Base-by-base conservation (phyloP, 2,329 filamentous ascomycete genomes). In the Myriosclerotinia curreyana region DNA sequence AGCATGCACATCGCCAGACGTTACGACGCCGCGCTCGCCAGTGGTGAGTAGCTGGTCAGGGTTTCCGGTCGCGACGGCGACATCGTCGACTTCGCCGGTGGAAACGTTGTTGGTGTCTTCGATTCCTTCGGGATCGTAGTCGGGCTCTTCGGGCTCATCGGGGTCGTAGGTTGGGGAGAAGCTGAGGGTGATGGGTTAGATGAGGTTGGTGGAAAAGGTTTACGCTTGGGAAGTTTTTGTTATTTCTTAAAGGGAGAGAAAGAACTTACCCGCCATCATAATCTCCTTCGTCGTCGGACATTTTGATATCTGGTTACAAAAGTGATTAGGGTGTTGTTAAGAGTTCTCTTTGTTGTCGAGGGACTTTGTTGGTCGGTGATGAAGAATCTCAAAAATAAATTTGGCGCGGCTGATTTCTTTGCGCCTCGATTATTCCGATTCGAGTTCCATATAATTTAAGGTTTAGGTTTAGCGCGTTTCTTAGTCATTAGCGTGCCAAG, bases 241-340 rank as follows among this genome's bases (percentile, higher is more conserved):
- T 17, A 6, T 22, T 36, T 46, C n/a, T 49, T 2, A 34, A 5
- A 38, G 31, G 3, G n/a, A 22, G 20, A 53, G 15, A 28, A 11
- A 3, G 20, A 48, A 58, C 62, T 62, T 53, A 68, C 66, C 65
- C 66, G 31, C 65, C 66, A 48, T 63, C 62, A 49, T 66, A 52
- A 22, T 59, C 65, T 59, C 66, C 68, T 42, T 67, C 88, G 78
- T 87, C 87, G 78, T 91, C 88, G 77, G 88, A 92, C 89, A 92
- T 91, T 6, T 69, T 68, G 59, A n/a, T 38, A 28, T 36, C 38
- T 62, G 25, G 25, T 50, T 25, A 17, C 25, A 42, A 9, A 61
- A 22, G 46, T 50, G 11, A 42, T 50, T 31, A 20, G 15, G 46
- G 42, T 40, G 17, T 15, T 31, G n/a, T 31, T 63, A 5, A 51